Conservation (phyloP, 805 yeast species). For the Pichia sporocuriosa region DNA sequence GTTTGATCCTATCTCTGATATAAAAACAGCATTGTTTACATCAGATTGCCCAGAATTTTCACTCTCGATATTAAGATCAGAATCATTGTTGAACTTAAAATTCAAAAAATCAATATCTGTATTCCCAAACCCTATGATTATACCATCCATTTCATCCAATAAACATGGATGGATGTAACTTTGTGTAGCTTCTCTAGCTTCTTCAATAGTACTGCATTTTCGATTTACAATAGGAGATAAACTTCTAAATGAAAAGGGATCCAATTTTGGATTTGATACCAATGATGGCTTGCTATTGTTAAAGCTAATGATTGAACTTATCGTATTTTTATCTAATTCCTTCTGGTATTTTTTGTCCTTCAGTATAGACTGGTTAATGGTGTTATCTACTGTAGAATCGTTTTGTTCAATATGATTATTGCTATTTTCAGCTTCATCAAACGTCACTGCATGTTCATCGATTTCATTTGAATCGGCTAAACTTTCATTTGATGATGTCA, state of each 20-base stretch:
- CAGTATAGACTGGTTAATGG: too few relatives aligned
- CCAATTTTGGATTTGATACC: too few relatives aligned
- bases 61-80: not conserved
- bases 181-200: slow-evolving; percentile 45
- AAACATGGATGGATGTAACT: slow-evolving; percentile 46
- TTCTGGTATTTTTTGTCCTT: too few relatives aligned
- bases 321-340: not conserved
- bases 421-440: slow-evolving; percentile 5
- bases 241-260: too few relatives aligned
- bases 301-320: slow-evolving; percentile 18
- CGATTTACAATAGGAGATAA: not conserved
- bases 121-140: slow-evolving; percentile 52
- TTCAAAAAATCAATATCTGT: slow-evolving; percentile 39
- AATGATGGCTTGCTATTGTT: too few relatives aligned
- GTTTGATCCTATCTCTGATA: not conserved
- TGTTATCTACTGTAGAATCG: not conserved
- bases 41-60: not conserved
- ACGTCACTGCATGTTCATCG: slow-evolving; percentile 1
- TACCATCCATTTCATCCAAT: slow-evolving; percentile 43
- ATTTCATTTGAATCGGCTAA: not conserved
- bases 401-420: not conserved
- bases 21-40: not conserved
- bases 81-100: slow-evolving; percentile 12
- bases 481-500: slow-evolving; percentile 7
- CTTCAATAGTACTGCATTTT: slow-evolving; percentile 49